These are phyloP conservation scores for Zoysia japonica DNA, from an alignment of 176 grass and related monocot genomes.

Conservation along the genomic window DNA sequence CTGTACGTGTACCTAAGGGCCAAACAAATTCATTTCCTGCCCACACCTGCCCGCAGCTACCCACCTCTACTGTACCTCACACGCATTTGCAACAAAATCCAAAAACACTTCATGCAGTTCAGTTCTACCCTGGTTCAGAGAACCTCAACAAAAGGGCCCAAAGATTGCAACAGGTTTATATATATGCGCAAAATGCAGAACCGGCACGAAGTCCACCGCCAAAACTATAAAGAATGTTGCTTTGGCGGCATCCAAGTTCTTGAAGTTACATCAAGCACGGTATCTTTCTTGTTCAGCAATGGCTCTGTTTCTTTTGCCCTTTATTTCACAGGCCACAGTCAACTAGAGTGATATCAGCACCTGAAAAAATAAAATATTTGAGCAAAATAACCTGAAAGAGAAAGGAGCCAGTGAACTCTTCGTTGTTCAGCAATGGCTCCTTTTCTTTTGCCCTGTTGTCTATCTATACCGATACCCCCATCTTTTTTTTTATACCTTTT, in stretches of 20 bases:
- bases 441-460: slow-evolving; percentile 39
- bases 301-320: no score
- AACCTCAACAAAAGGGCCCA: slow-evolving; percentile 33
- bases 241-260: slow-evolving; percentile 20
- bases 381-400: slow-evolving; percentile 30
- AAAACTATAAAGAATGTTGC: slow-evolving; percentile 27
- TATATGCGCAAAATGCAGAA: slow-evolving; percentile 13
- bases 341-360: slow-evolving; percentile 44
- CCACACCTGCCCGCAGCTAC: background rate
- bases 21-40: slow-evolving; percentile 21
- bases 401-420: slow-evolving; percentile 58
- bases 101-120: slow-evolving; percentile 38
- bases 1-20: background rate
- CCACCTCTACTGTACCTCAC: background rate
- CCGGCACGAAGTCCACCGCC: slow-evolving; percentile 26
- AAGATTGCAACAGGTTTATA: slow-evolving; percentile 24
- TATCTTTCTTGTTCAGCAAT: slow-evolving; percentile 5
- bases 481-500: slow-evolving; percentile 27
- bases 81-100: slow-evolving; percentile 30
- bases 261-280: slow-evolving; percentile 35
- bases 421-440: slow-evolving; percentile 40
- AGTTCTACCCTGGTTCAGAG: slow-evolving; percentile 18
- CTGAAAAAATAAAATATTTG: slow-evolving; percentile 28
- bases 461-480: slow-evolving; percentile 54
- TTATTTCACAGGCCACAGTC: slow-evolving; percentile 37